phyloP scores from a whole-genome alignment of 78 protist genomes.

The Tieghemostelium lacteum region DNA sequence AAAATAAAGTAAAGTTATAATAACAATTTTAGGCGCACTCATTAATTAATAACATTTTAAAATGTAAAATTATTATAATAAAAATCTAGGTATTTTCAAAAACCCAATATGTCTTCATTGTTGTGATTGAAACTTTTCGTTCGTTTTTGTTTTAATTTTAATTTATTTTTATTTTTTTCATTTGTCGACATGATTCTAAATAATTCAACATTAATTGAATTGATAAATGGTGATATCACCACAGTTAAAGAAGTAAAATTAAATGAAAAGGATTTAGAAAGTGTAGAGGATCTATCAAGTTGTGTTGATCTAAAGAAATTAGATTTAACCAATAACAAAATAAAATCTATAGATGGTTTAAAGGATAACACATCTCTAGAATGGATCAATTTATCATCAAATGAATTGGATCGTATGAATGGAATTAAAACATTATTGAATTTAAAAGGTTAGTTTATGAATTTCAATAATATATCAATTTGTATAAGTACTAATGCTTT shows the following conservation, averaged over 20 bases:
- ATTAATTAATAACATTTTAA: too few species aligned
- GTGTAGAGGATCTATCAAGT: constrained; percentile 31
- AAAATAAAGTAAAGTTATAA: too few species aligned
- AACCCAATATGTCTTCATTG: too few species aligned
- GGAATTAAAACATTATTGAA: constrained; percentile 46
- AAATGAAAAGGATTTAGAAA: constrained; percentile 2
- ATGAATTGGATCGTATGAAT: constrained; percentile 23
- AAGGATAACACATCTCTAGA: constrained; percentile 33
- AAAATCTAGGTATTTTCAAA: too few species aligned
- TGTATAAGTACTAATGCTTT: too few species aligned
- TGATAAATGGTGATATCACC: constrained; percentile 13
- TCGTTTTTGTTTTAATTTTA: too few species aligned
- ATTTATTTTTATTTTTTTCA: too few species aligned
- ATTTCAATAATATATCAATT: too few species aligned
- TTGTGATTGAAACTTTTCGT: too few species aligned
- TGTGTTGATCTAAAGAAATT: constrained; percentile 30
- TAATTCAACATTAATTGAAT: too few species aligned
- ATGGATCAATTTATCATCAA: constrained; percentile 17
- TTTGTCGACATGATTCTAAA: not conserved
- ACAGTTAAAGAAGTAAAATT: not conserved
- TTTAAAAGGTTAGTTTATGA: constrained; percentile 30
- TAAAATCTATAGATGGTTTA: constrained; percentile 7
- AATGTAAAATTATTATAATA: too few species aligned
- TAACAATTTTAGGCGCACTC: too few species aligned
- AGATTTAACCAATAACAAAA: constrained; percentile 34